A percentile compares a stretch with the other conserved stretches of the same genome.
Evolutionary conservation across 305 asterid species (phyloP).

Genomic region (Solanum aculeatissimum): DNA sequence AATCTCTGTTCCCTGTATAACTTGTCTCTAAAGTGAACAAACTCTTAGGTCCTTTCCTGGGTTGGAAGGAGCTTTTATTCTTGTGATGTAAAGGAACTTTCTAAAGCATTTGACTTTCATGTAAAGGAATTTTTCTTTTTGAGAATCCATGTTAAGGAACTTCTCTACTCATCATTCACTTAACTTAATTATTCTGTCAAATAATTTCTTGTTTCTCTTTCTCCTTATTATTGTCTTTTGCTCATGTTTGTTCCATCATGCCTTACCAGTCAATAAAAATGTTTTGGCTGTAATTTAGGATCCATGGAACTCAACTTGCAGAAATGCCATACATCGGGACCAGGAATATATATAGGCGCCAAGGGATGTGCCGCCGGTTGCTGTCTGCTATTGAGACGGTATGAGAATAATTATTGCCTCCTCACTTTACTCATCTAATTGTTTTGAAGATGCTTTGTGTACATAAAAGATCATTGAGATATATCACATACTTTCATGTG

Average conservation of each 20-base stretch:
- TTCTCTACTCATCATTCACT: neutral
- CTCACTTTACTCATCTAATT: neutral
- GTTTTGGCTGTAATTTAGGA: slow-evolving; percentile 27
- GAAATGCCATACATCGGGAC: slow-evolving; percentile 99
- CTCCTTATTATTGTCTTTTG: neutral
- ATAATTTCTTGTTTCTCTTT: neutral
- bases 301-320: slow-evolving; percentile 84
- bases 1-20: neutral
- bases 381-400: slow-evolving; percentile 78
- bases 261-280: neutral
- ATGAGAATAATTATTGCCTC: slow-evolving; percentile 2
- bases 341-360: slow-evolving; percentile 83
- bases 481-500: neutral
- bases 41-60: neutral
- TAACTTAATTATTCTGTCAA: neutral
- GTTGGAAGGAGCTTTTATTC: neutral
- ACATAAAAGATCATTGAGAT: neutral
- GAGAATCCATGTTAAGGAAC: neutral
- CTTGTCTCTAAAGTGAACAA: neutral
- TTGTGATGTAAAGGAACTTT: neutral
- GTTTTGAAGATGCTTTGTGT: neutral
- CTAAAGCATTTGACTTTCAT: neutral
- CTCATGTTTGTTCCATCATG: neutral
- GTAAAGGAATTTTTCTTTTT: neutral
- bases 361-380: slow-evolving; percentile 96